Evolutionary conservation across 192 early-diverging fungal species (phyloP), one percentile per base, ranked within the genome.

Genomic region (Ambispora gerdemannii): DNA sequence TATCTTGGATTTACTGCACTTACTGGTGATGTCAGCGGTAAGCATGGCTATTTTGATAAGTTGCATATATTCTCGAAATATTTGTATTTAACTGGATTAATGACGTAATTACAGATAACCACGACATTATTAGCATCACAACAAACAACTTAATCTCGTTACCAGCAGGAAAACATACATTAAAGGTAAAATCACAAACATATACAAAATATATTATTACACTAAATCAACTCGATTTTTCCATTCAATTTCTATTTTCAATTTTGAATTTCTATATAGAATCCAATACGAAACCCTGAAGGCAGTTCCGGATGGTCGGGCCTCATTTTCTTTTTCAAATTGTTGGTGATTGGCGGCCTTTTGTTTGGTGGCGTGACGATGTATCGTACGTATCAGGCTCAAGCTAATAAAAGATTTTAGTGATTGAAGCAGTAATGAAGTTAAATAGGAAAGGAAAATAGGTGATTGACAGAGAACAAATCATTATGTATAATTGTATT

Each of bases 1-100:
- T 97, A 94, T 78, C 82, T 98, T 52, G 96, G 96, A 4, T 98
- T 97, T 80, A 86, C 92, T 34, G 92, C 95, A 4, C 81, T 87
- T 50, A 99, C 97, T 0, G 97, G 97, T 67, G 96, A 92, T 64
- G 87, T 96, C 43, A 83, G 84, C 58, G 92, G 93, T 84, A 87
- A 83, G 36, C 67, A 76, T 60, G 81, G 83, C 20, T 53, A 20
- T 20, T 4, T 53, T 53, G 4, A 20, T 20, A 53, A n/a, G 7
- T 53, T 7, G 20, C 20, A 53, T 53, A n/a, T 53, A n/a, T 53
- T 20, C 22, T 43, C 38, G 7, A 20, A 20, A 53, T n/a, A n/a
- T 53, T 53, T 20, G 7, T 20, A 10, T 53, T 53, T 10, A 20
- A 7, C 20, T 53, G 22, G 22, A 47, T 17, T 47, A 10, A 17